phyloP scores from a whole-genome alignment of 208 protist genomes.

The Trichomonas vaginalis region DNA sequence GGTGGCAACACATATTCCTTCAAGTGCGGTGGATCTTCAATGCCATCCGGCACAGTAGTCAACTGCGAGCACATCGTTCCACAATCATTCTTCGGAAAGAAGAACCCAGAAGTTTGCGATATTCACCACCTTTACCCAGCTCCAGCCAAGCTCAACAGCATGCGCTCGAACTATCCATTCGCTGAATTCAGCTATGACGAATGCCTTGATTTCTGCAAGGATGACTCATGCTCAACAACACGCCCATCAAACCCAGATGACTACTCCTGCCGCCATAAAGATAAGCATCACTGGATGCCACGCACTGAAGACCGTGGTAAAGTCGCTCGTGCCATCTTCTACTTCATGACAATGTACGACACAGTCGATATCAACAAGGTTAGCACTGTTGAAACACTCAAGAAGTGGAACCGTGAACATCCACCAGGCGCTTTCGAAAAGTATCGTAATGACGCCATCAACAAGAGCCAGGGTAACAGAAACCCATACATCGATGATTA shows the following conservation, averaged over 20 bases:
- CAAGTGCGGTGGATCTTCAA: background rate
- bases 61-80: constrained; percentile 7
- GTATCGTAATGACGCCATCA: background rate
- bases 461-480: background rate
- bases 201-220: background rate
- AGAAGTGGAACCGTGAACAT: background rate
- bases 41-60: background rate
- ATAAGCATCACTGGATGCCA: constrained; percentile 1
- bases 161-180: background rate
- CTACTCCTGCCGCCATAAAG: background rate
- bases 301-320: background rate
- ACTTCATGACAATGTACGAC: constrained; percentile 13
- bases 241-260: background rate
- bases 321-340: background rate
- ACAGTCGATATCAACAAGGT: background rate
- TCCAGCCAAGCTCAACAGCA: background rate
- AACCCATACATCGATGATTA: constrained; percentile 11
- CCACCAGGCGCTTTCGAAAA: background rate
- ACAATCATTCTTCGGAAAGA: background rate
- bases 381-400: background rate
- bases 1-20: background rate
- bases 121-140: background rate
- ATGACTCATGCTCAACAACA: background rate
- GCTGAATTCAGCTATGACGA: background rate
- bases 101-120: background rate